Conservation (phyloP, 106 monocot species). For the Ottelia alismoides region DNA sequence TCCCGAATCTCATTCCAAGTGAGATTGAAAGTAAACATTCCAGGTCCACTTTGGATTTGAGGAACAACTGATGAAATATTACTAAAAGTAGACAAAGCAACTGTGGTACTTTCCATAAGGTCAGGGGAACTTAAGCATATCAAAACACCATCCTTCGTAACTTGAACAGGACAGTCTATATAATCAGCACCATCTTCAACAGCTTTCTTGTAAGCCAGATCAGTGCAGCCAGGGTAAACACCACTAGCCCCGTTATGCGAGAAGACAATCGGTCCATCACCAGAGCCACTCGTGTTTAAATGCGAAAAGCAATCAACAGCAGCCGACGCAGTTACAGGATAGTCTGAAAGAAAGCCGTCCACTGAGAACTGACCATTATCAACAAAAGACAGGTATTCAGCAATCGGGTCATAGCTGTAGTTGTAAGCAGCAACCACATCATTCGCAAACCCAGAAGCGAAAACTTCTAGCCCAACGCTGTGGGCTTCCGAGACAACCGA, state of each 20-base stretch:
- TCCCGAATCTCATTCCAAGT: slow-evolving; percentile 82
- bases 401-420: slow-evolving; percentile 63
- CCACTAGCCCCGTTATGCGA: slow-evolving; percentile 86
- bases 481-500: slow-evolving; percentile 71
- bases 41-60: slow-evolving; percentile 25
- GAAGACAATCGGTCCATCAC: slow-evolving; percentile 39
- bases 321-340: slow-evolving; percentile 52
- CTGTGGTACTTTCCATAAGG: slow-evolving; percentile 50
- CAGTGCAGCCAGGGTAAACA: slow-evolving; percentile 70
- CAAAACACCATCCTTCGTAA: slow-evolving; percentile 55
- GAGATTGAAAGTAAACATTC: slow-evolving; percentile 76
- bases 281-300: slow-evolving; percentile 6
- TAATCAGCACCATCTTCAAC: slow-evolving; percentile 63
- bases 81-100: slow-evolving; percentile 19
- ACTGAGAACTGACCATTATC: slow-evolving; percentile 69
- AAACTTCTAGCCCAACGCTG: slow-evolving; percentile 58
- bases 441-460: slow-evolving; percentile 58
- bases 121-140: slow-evolving; percentile 75
- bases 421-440: slow-evolving; percentile 53
- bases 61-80: slow-evolving; percentile 22
- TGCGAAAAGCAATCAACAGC: slow-evolving; percentile 70
- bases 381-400: slow-evolving; percentile 60
- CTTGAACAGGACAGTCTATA: slow-evolving; percentile 88
- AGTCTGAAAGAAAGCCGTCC: slow-evolving; percentile 80
- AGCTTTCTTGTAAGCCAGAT: slow-evolving; percentile 76